Evolutionary conservation across 345 rosid species (phyloP).

Genomic region (Lagerstroemia speciosa): DNA sequence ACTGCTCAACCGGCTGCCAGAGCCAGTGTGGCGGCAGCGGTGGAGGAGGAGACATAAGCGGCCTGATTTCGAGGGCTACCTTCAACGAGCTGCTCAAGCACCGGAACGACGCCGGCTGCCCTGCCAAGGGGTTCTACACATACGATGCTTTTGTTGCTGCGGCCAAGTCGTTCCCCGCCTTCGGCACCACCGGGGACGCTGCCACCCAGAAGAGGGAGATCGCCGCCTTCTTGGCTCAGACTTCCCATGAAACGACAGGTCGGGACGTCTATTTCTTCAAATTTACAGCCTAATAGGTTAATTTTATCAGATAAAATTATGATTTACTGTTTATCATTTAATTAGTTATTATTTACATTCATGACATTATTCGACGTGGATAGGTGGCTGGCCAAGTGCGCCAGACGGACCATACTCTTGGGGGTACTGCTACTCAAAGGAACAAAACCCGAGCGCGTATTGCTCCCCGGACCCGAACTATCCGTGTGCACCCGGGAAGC

Average conservation of each 20-base stretch:
- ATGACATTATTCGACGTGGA: neutral
- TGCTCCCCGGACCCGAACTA: conserved; percentile 27
- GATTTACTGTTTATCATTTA: too few relatives aligned
- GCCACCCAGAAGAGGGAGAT: conserved; percentile 37
- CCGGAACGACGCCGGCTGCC: conserved; percentile 42
- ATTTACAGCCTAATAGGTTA: too few relatives aligned
- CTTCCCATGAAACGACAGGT: conserved; percentile 61
- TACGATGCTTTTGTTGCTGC: conserved; percentile 59
- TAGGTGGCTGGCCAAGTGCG: conserved; percentile 50
- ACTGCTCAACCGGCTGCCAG: conserved; percentile 48
- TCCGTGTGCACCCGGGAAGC: conserved; percentile 51
- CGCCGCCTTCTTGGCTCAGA: conserved; percentile 64
- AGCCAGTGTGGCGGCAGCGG: conserved; percentile 37
- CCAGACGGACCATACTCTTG: conserved; percentile 62
- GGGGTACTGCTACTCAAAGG: conserved; percentile 52
- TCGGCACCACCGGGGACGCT: conserved; percentile 33
- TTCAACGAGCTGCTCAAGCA: conserved; percentile 44
- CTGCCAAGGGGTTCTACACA: conserved; percentile 49
- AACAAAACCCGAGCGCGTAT: conserved; percentile 37
- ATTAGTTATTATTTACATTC: neutral
- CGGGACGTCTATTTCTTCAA: neutral
- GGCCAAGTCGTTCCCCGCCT: conserved; percentile 35
- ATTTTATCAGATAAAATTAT: too few relatives aligned
- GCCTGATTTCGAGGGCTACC: conserved; percentile 26
- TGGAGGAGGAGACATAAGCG: conserved; percentile 12